Percentiles rank a stretch among this genome's conserved stretches.
Conservation (phyloP, 164 flowering plant genomes). For the Echeveria elegans region DNA sequence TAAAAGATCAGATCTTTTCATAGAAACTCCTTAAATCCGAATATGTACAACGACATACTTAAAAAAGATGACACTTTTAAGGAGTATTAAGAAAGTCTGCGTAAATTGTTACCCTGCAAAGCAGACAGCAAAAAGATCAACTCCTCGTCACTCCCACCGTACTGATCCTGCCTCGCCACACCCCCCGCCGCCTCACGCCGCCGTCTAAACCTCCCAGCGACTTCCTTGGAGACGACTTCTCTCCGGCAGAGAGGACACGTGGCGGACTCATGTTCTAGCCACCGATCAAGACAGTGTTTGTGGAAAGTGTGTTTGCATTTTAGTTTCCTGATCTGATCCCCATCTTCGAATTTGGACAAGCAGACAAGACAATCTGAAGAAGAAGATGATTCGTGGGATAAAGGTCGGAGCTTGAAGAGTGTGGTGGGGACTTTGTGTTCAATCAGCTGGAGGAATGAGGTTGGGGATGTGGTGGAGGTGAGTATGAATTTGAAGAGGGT, state of each 20-base stretch:
- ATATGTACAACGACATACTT: neutral
- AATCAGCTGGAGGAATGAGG: neutral
- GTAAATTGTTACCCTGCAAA: slow-evolving; percentile 8
- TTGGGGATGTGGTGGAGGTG: neutral
- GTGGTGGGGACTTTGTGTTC: slow-evolving; percentile 10
- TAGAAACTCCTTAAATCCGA: neutral
- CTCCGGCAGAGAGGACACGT: slow-evolving; percentile 12
- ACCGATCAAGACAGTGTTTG: slow-evolving; percentile 8
- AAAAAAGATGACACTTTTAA: neutral
- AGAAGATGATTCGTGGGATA: neutral
- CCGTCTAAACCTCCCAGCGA: neutral
- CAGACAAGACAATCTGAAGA: neutral
- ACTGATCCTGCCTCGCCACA: neutral
- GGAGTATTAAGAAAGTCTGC: neutral
- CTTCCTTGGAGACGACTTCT: slow-evolving; percentile 10
- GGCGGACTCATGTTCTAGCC: slow-evolving; percentile 8
- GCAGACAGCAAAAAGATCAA: slow-evolving; percentile 6
- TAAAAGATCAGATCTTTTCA: neutral
- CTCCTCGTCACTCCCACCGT: slow-evolving; percentile 11
- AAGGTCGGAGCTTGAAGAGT: slow-evolving; percentile 1
- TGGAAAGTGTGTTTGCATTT: slow-evolving; percentile 10
- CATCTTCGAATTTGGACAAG: slow-evolving; percentile 7
- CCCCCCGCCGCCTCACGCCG: neutral
- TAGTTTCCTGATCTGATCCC: slow-evolving; percentile 7
- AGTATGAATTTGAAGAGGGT: neutral